A percentile compares a stretch with the other conserved stretches of the same genome.
phyloP scores from a whole-genome alignment of 306 rosid species.

The Spatholobus suberectus region DNA sequence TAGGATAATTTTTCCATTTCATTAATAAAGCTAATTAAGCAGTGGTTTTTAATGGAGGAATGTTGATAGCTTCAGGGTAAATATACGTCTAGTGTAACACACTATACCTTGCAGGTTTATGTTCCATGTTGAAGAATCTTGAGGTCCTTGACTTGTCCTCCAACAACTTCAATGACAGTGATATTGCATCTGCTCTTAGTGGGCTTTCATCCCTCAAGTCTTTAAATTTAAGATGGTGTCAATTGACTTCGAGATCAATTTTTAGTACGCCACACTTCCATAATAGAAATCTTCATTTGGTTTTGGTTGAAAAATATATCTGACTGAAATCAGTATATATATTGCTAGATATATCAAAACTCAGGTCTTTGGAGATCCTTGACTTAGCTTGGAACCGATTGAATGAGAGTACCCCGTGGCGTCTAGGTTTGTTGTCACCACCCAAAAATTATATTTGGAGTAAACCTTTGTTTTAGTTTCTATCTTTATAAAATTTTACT shows the following conservation, averaged over 20 bases:
- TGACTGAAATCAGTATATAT: neutral
- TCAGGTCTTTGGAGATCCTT: neutral
- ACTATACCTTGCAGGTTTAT: constrained; percentile 3
- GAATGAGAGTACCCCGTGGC: neutral
- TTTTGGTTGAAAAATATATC: neutral
- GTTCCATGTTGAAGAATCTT: neutral
- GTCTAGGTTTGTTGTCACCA: neutral
- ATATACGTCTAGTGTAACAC: too few species aligned
- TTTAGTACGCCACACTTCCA: neutral
- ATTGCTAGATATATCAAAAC: neutral
- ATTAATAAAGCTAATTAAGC: neutral
- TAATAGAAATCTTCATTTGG: neutral
- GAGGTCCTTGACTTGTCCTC: neutral
- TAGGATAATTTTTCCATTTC: neutral
- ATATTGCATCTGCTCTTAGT: neutral
- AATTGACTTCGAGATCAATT: neutral
- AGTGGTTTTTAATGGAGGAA: neutral
- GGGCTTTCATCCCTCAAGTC: constrained; percentile 17
- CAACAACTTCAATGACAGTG: neutral
- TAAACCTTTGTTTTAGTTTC: too few species aligned
- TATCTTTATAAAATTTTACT: too few species aligned
- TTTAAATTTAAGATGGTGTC: neutral
- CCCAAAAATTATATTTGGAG: too few species aligned
- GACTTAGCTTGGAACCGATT: neutral
- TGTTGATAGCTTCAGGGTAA: neutral